Base-by-base conservation (phyloP, 129 eudicot genomes). In the Arctium lappa region DNA sequence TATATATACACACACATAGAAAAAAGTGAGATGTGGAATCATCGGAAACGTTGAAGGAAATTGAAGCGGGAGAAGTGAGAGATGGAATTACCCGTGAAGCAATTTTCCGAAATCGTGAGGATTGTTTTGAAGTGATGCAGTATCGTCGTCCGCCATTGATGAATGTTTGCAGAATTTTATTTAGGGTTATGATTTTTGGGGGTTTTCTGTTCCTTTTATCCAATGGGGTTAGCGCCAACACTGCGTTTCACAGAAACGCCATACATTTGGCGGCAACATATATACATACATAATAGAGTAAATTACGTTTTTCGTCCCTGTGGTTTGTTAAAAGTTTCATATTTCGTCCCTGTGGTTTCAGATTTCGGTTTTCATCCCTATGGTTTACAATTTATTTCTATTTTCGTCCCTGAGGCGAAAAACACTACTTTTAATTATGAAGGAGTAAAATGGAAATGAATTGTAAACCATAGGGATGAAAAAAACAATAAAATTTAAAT, bases 81-180 rank as follows among this genome's bases (percentile, higher is more conserved):
- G 81, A 75, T 36, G 74, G 62, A 84, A 42, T n/a, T 83, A 92
- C 98, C 98, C 98, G 86, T 89, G 82, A 7, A 74, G 79, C 86
- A 75, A 22, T 75, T 87, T 92, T 46, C 92, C 92, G 34, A 82
- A n/a, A 81, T 90, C 91, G 53, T 83, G 81, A 42, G 79, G 76
- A 34, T 85, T 65, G 63, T 6, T 79, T 48, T 74, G 48, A 48
- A 42, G 78, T 69, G 87, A 74, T 60, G 85, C 38, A 76, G 78
- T 22, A 2, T 70, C 74, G 39, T 70, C 56, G 48, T 70, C 89
- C 66, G 75, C 84, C 89, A 81, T 72, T 44, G 82, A 32, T 72
- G 30, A 3, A 60, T 36, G 15, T 7, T 71, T 80, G 33, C 38
- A 40, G 65, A 56, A 12, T 72, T 80, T 22, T 15, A 6, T 48